phyloP scores from a whole-genome alignment of 345 rosid species.

The thale cress (Arabidopsis thaliana) region TAIR10.1 NC_003076.8:19529501-19530000 shows the following conservation, averaged over 20 bases:
- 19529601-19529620: slow-evolving; percentile 67
- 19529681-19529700: slow-evolving; percentile 95
- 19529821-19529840: slow-evolving; percentile 36
- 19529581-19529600: slow-evolving; percentile 70
- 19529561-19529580: slow-evolving; percentile 66
- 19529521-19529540: slow-evolving; percentile 81
- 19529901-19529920: background rate
- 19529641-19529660: slow-evolving; percentile 57
- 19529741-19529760: slow-evolving; percentile 43
- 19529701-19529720: slow-evolving; percentile 58
- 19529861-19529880: background rate
- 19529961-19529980: slow-evolving; percentile 23
- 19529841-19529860: slow-evolving; percentile 5
- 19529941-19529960: background rate
- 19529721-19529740: slow-evolving; percentile 50
- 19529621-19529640: slow-evolving; percentile 53
- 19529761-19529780: slow-evolving; percentile 89
- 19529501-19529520: slow-evolving; percentile 78
- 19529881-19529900: background rate
- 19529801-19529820: slow-evolving; percentile 98
- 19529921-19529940: background rate
- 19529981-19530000: slow-evolving; percentile 8
- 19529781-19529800: slow-evolving; percentile 76
- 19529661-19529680: slow-evolving; percentile 91
- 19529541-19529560: slow-evolving; percentile 78